Percentiles rank a stretch among this genome's conserved stretches.
Conservation (phyloP, 441 rosid genomes). For the Populus hybrid region DNA sequence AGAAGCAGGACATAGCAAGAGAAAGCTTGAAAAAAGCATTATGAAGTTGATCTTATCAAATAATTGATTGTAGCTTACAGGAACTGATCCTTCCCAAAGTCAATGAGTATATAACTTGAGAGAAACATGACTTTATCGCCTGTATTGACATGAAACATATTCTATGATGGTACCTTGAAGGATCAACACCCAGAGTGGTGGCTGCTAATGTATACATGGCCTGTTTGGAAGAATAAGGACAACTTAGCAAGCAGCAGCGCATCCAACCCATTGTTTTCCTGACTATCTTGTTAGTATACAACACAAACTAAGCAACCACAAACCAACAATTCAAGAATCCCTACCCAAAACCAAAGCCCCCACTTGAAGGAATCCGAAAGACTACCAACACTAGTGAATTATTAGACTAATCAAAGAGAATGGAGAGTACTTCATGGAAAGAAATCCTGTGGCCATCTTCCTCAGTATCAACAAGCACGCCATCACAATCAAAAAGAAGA, state of each 20-base stretch:
- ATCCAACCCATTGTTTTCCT: neutral
- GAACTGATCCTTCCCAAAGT: neutral
- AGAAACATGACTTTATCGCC: neutral
- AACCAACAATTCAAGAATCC: too few relatives aligned
- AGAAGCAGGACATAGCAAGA: neutral
- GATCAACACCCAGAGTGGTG: constrained; percentile 78
- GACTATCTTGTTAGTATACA: too few relatives aligned
- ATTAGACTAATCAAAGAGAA: too few relatives aligned
- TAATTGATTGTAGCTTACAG: neutral
- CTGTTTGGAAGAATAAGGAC: constrained; percentile 37
- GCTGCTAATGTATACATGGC: constrained; percentile 89
- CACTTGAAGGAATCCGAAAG: too few relatives aligned
- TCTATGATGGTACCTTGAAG: constrained; percentile 54
- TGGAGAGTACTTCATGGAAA: constrained; percentile 55
- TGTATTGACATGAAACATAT: neutral
- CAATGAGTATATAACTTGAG: neutral
- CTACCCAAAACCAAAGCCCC: too few relatives aligned
- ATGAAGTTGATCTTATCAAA: neutral
- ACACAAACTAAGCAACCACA: too few relatives aligned
- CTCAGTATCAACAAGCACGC: constrained; percentile 97
- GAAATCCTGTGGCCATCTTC: constrained; percentile 93
- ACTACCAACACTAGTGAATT: too few relatives aligned
- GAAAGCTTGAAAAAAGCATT: neutral
- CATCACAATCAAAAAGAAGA: constrained; percentile 88
- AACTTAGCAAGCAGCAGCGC: constrained; percentile 3